Evolutionary conservation across 805 yeast genomes (phyloP), one percentile per base, ranked within the genome.

Genomic region (Starmera quercuum): DNA sequence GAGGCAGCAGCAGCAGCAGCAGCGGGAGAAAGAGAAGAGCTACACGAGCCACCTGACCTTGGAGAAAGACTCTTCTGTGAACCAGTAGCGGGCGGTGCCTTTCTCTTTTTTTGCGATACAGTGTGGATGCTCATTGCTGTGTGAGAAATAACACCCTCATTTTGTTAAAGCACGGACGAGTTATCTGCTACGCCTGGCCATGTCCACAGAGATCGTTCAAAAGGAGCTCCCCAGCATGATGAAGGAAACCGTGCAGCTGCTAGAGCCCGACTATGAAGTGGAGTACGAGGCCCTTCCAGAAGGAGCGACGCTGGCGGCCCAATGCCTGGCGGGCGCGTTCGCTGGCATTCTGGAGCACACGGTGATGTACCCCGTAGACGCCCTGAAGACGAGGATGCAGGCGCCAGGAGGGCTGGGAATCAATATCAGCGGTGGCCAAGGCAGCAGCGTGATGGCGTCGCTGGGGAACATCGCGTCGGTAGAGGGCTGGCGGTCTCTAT

Each of bases 311-410:
- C 62, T 92, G 21, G 51, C 75, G 3, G 83, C 94, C 2, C 95
- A 87, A 52, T 71, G 90, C 44, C 54, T 75, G 10, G 97, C 97
- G 4, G 98, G 98, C 11, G 97, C 97, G 0, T 83, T 86, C 61
- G 97, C 98, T 12, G 98, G 98, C 13, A 83, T 92, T 36, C 81
- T 90, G 94, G 98, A 90, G 56, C 98, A 90, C 59, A 80, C 96
- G 1, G 88, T 88, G 33, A 86, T 90, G 96, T 90, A 78, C 51
- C 98, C 98, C 2, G 79, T 90, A 20, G 98, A 90, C 56, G 88
- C 95, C 10, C 71, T 90, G 44, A 90, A 90, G 64, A 92, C 97
- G 4, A 68, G 98, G 51, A 85, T 88, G 90, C 98, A 90, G 57
- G 51, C 61, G 1, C 23, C 49, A 8, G 38, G 34, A 21, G 37